Conservation (phyloP, 2,329 filamentous ascomycete genomes). For the Lecanicillium sp. region DNA sequence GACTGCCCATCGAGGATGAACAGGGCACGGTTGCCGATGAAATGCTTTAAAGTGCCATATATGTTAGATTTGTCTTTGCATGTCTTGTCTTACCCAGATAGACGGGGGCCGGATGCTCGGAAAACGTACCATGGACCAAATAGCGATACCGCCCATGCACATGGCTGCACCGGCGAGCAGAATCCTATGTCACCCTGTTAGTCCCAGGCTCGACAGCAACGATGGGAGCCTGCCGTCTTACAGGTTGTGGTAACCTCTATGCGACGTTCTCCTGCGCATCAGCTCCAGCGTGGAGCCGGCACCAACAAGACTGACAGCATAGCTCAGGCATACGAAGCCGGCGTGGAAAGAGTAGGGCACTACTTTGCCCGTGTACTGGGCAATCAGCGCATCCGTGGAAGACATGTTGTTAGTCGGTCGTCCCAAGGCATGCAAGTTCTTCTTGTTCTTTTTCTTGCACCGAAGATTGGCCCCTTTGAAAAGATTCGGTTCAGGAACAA, state of each 20-base stretch:
- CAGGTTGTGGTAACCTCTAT: conserved; percentile 64
- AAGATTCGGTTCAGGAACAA: too few species aligned
- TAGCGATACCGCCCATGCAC: conserved; percentile 67
- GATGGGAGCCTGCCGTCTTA: conserved; percentile 37
- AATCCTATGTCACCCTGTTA: conserved; percentile 37
- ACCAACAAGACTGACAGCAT: conserved; percentile 71
- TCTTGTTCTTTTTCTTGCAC: background rate
- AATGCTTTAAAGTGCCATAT: too few species aligned
- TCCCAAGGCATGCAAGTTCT: background rate
- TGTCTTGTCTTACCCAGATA: too few species aligned
- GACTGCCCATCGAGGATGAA: conserved; percentile 57
- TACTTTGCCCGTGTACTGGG: conserved; percentile 37
- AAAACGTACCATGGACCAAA: conserved; percentile 60
- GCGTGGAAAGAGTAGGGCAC: conserved; percentile 46
- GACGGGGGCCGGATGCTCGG: background rate
- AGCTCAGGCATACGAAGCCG: conserved; percentile 65
- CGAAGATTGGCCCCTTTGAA: too few species aligned
- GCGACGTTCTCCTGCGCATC: conserved; percentile 68
- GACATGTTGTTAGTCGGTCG: conserved; percentile 1
- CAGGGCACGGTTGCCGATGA: conserved; percentile 76
- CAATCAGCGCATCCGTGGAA: conserved; percentile 26
- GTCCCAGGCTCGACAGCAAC: too few species aligned
- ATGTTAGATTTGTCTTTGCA: too few species aligned
- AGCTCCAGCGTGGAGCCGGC: conserved; percentile 75
- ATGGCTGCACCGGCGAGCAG: conserved; percentile 59